Base-by-base conservation (phyloP, 352 stramenopile species). In the Pythium phragmiticola region DNA sequence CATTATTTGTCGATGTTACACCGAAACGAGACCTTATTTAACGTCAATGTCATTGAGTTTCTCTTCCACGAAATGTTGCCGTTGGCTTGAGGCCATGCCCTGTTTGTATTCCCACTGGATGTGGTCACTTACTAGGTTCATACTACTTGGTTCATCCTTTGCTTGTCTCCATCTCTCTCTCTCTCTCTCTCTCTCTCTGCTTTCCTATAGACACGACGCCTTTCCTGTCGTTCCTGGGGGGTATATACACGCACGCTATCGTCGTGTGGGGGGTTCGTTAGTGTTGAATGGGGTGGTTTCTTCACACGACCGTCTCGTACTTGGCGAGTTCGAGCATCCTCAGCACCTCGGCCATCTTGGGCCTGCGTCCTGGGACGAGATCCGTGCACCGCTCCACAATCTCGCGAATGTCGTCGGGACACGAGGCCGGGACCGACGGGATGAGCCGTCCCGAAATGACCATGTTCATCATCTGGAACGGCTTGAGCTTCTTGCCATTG, bases 391-490 rank as follows among this genome's bases (percentile, higher is more conserved):
- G 48, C 33, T 68, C 46, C 17, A 68, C 49, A 14, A 72, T 65
- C 14, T 50, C 41, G n/a, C 56, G 53, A 16, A 72, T 65, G 13
- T 65, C 60, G 21, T 51, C 57, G 7, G 66, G 66, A 30, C 66
- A 73, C 19, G 45, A 46, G 14, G 45, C 26, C 7, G 48, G 28
- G 41, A 73, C 48, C 17, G 48, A 62, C 12, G 66, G 66, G 19
- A 56, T 50, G 23, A 73, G 52, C 4, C 66, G 66, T 37, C 66
- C 66, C 3, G 60, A 62, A 60, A 73, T 61, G 12, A 68, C 66
- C 66, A 66, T 73, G 50, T 73, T 73, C 51, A 73, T 60, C 45
- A 68, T 62, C 60, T 73, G 66, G 66, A 69, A 73, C 13, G 66
- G 66, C 60, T 73, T 73, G 34, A 73, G 57, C 30, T 63, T 63